Percentiles rank a stretch among this genome's conserved stretches.
phyloP scores from a whole-genome alignment of 345 rosid genomes.

The Arabidopsis arenosa region DNA sequence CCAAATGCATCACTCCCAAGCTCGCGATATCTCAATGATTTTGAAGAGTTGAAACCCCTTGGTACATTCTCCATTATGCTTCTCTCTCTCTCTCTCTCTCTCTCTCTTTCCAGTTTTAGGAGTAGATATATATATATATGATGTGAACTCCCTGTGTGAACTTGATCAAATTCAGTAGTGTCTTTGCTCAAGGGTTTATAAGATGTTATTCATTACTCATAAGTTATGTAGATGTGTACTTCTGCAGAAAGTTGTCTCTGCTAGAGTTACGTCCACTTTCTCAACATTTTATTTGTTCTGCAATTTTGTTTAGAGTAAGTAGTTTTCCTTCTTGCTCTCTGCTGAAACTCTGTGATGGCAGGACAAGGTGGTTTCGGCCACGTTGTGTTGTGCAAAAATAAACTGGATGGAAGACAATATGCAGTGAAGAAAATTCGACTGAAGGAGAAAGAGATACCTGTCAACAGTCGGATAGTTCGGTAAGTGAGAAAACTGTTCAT shows the following conservation, averaged over 20 bases:
- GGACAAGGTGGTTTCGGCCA: slow-evolving; percentile 98
- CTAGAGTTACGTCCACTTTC: slow-evolving; percentile 3
- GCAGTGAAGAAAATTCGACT: slow-evolving; percentile 96
- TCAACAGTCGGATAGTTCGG: slow-evolving; percentile 82
- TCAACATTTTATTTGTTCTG: slow-evolving; percentile 1
- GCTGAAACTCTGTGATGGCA: slow-evolving; percentile 43
- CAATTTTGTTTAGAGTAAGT: slow-evolving; percentile 3
- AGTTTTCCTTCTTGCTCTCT: slow-evolving; percentile 20
- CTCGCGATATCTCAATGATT: slow-evolving; percentile 94
- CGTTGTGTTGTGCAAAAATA: slow-evolving; percentile 93
- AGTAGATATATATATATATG: not conserved
- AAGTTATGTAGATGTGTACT: slow-evolving; percentile 4
- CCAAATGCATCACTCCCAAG: slow-evolving; percentile 57
- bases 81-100: slow-evolving; percentile 5
- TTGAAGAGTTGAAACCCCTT: slow-evolving; percentile 90
- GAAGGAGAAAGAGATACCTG: slow-evolving; percentile 82
- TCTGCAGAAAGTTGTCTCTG: slow-evolving; percentile 13
- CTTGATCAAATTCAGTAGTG: slow-evolving; percentile 17
- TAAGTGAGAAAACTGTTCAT: slow-evolving; percentile 38
- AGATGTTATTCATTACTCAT: slow-evolving; percentile 6
- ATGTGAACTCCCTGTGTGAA: slow-evolving; percentile 8
- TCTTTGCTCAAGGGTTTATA: slow-evolving; percentile 13
- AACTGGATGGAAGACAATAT: slow-evolving; percentile 97
- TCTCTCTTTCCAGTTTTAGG: slow-evolving; percentile 9
- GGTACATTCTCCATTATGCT: slow-evolving; percentile 54